Conservation (phyloP, 306 rosid genomes). For the Mimosa pudica region DNA sequence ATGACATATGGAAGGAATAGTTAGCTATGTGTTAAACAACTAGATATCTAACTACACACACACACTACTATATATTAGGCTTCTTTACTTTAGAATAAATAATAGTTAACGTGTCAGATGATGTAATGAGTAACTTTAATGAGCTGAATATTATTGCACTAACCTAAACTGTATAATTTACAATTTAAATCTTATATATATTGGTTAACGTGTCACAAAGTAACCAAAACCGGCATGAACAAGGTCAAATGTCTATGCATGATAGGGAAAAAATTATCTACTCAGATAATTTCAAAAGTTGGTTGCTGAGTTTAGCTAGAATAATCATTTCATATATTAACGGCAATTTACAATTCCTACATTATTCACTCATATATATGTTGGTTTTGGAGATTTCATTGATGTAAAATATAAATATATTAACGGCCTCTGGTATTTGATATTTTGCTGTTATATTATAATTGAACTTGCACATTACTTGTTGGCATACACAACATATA, state of each 20-base stretch:
- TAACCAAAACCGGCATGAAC: too few species aligned
- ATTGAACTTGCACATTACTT: background rate
- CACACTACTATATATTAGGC: background rate
- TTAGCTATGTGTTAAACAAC: background rate
- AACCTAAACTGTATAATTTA: background rate
- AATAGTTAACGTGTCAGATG: background rate
- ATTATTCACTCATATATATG: background rate
- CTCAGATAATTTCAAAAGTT: background rate
- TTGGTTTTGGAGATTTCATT: background rate
- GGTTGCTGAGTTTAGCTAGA: background rate
- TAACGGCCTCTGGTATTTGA: background rate
- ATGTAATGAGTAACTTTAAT: background rate
- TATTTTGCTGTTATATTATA: background rate
- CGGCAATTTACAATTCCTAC: background rate
- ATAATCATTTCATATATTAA: too few species aligned
- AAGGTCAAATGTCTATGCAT: background rate
- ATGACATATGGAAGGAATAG: background rate
- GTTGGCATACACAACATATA: background rate
- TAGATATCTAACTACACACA: background rate
- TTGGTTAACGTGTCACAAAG: too few species aligned
- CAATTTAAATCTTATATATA: background rate
- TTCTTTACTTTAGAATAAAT: background rate
- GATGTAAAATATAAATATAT: background rate
- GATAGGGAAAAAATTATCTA: too few species aligned
- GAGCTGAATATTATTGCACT: background rate